Evolutionary conservation across 1,284 basidiomycete species (phyloP), one percentile per base, ranked within the genome.

Genomic region (Leccinum pachyderme): DNA sequence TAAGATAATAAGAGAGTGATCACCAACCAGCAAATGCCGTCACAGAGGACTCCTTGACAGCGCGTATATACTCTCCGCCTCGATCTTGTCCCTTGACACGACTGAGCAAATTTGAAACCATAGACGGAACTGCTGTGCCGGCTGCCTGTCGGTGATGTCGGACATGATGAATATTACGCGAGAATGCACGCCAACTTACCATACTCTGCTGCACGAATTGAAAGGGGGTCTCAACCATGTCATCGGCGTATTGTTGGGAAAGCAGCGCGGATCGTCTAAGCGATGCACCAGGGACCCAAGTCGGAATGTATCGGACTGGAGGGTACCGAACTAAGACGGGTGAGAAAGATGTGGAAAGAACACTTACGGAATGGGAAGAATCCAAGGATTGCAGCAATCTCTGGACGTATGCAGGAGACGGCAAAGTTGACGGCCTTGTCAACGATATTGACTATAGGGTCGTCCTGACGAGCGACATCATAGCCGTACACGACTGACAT

Each of bases 1-100:
- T 25, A 31, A 47, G 32, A 4, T 25, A 33, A 52, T 33, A 28
- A n/a, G 7, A 18, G 22, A 9, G 13, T 33, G 27, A 27, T 28
- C 2, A 64, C 67, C 7, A 4, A 68, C 69, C 69, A 28, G 68
- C 66, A 29, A 70, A 69, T 18, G 68, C 67, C 22, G 69, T 71
- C 28, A 59, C 68, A 6, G 69, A 65, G 4, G 62, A 60, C 49
- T 68, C 68, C 31, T 70, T 68, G 37, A 71, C 49, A 9, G 68
- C 66, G 1, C 52, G 54, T 27, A 65, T 5, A 29, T 65, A 59
- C 4, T 55, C 52, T 12, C 58, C 43, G 13, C 37, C 6, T 6
- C 25, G 39, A 15, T 55, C 45, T 5, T 55, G 35, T 11, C 49
- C 53, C 11, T 66, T 49, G 33, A 52, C 39, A 9, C 60, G 57